Percentiles rank a stretch among this genome's conserved stretches.
phyloP scores from a whole-genome alignment of 805 yeast genomes.

The Ogataea henricii region DNA sequence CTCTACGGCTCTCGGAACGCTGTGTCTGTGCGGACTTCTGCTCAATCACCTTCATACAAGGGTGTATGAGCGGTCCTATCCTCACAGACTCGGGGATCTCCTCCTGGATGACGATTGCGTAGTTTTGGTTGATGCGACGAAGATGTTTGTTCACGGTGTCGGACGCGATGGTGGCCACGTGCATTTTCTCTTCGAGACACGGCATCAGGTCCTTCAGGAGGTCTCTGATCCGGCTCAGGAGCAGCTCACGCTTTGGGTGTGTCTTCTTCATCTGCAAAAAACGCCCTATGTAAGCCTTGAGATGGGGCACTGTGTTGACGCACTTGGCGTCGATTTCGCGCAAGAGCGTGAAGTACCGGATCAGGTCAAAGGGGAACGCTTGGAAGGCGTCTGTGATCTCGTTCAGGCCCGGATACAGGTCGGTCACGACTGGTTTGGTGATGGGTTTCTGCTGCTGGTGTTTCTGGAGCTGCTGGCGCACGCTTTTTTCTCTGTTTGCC shows the following conservation, averaged over 20 bases:
- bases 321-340: constrained; percentile 96
- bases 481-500: constrained; percentile 20
- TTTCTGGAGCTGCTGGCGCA: constrained; percentile 11
- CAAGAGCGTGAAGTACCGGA: constrained; percentile 81
- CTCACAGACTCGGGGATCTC: constrained; percentile 84
- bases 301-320: constrained; percentile 67
- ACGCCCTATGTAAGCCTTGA: constrained; percentile 54
- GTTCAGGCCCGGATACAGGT: constrained; percentile 80
- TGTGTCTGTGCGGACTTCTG: constrained; percentile 71
- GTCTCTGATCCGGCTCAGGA: constrained; percentile 44
- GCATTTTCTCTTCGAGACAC: constrained; percentile 95
- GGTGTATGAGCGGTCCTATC: constrained; percentile 81
- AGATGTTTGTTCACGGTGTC: constrained; percentile 72
- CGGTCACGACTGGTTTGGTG: constrained; percentile 31
- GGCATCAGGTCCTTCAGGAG: constrained; percentile 75
- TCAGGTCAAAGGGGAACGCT: constrained; percentile 81
- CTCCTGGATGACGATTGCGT: constrained; percentile 65
- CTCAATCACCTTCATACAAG: constrained; percentile 73
- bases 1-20: constrained; percentile 84
- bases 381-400: constrained; percentile 90
- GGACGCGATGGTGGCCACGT: constrained; percentile 88
- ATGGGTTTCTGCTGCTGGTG: constrained; percentile 21
- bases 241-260: constrained; percentile 40
- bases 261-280: constrained; percentile 43
- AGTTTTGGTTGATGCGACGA: constrained; percentile 76